phyloP scores from a whole-genome alignment of 2,329 filamentous ascomycete species.

The Parastagonospora avenae region DNA sequence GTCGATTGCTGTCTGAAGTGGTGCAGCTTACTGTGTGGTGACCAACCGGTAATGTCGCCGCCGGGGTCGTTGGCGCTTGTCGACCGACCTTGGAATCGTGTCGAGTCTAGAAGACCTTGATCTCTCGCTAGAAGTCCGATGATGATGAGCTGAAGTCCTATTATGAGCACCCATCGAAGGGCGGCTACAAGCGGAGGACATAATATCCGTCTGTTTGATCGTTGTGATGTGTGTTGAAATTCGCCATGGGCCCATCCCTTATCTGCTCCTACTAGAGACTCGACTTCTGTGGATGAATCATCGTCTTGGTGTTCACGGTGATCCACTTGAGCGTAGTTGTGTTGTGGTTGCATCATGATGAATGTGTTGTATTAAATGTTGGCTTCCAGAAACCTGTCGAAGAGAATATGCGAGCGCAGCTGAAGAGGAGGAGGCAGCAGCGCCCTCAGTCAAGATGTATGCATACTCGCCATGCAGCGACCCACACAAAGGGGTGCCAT shows the following conservation, averaged over 20 bases:
- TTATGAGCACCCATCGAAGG: constrained; percentile 37
- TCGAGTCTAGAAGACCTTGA: constrained; percentile 33
- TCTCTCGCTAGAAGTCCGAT: constrained; percentile 37
- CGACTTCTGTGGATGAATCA: constrained; percentile 42
- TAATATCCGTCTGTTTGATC: constrained; percentile 23
- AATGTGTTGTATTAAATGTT: not conserved
- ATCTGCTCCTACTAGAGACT: constrained; percentile 35
- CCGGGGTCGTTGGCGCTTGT: constrained; percentile 38
- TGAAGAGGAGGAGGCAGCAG: constrained; percentile 26
- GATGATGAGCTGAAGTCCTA: constrained; percentile 37
- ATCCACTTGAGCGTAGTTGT: constrained; percentile 36
- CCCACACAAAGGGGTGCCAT: constrained; percentile 21
- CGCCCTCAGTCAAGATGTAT: constrained; percentile 20
- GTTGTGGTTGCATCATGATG: constrained; percentile 35
- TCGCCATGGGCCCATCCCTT: constrained; percentile 32
- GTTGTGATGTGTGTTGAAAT: constrained; percentile 19
- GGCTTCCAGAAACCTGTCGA: constrained; percentile 2
- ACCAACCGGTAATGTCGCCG: constrained; percentile 41
- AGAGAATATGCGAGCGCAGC: constrained; percentile 34
- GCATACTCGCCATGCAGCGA: not conserved
- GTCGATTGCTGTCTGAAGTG: not conserved
- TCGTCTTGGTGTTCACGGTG: constrained; percentile 32
- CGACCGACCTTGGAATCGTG: constrained; percentile 21
- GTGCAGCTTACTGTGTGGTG: constrained; percentile 32
- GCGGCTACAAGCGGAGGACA: constrained; percentile 18